A percentile compares a stretch with the other conserved stretches of the same genome.
Evolutionary conservation across 2,329 filamentous ascomycete species (phyloP).

Genomic region (Penicillium sp.): DNA sequence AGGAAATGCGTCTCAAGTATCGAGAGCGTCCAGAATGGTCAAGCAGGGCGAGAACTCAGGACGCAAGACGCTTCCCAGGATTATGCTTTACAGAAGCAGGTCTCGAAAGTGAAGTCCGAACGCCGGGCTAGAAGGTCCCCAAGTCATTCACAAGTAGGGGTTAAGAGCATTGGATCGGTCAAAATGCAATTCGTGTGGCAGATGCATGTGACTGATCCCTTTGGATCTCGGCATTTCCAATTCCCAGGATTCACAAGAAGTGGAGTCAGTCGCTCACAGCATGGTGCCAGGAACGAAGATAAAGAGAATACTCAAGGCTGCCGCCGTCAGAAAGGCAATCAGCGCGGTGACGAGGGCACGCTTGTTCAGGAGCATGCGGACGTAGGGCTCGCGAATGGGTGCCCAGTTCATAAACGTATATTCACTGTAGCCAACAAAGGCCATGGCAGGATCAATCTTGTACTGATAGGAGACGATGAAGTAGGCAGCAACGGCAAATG

Average conservation of each 20-base stretch:
- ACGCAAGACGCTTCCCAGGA: slow-evolving; percentile 3
- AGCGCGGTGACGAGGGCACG: slow-evolving; percentile 74
- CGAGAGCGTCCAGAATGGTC: slow-evolving; percentile 2
- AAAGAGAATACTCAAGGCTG: slow-evolving; percentile 81
- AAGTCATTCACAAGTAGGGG: too few relatives aligned
- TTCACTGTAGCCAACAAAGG: slow-evolving; percentile 83
- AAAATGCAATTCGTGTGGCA: not conserved
- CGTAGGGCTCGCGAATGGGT: slow-evolving; percentile 80
- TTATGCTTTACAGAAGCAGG: slow-evolving; percentile 18
- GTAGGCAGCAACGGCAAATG: slow-evolving; percentile 88
- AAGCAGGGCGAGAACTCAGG: not conserved
- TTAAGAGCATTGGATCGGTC: too few relatives aligned
- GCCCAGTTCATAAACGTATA: slow-evolving; percentile 94
- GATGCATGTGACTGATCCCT: too few relatives aligned
- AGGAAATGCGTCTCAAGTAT: not conserved
- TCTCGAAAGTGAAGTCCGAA: slow-evolving; percentile 8
- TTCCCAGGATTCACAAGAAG: slow-evolving; percentile 2
- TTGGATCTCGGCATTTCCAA: not conserved
- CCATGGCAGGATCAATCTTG: slow-evolving; percentile 85
- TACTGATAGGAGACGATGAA: slow-evolving; percentile 89
- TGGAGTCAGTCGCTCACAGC: slow-evolving; percentile 26
- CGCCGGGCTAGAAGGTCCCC: slow-evolving; percentile 7
- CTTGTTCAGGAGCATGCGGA: slow-evolving; percentile 76
- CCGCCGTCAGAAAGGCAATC: slow-evolving; percentile 69
- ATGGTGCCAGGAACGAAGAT: slow-evolving; percentile 82